Conservation (phyloP, 371 early-diverging fungal genomes). For the Zychaea mexicana region DNA sequence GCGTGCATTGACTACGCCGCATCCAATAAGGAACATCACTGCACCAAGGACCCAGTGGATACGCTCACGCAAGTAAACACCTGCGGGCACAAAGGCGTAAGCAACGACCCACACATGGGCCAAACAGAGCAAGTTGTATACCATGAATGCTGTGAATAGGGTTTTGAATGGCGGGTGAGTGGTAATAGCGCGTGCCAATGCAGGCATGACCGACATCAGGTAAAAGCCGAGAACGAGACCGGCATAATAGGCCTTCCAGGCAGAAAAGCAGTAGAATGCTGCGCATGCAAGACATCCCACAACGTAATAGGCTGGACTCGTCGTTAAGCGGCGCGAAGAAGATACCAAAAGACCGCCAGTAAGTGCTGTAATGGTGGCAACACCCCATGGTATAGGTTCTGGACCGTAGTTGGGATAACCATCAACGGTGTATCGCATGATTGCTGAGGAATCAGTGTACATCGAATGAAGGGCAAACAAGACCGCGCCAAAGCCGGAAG, state of each 20-base stretch:
- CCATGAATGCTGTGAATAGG: conserved; percentile 58
- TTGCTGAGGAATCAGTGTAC: conserved; percentile 74
- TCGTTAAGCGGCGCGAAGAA: conserved; percentile 57
- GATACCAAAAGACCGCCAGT: conserved; percentile 59
- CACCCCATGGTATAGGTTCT: conserved; percentile 77
- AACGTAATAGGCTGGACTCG: conserved; percentile 61
- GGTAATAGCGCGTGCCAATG: conserved; percentile 57
- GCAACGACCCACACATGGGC: conserved; percentile 84
- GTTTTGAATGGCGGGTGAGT: conserved; percentile 72
- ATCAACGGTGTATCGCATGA: conserved; percentile 76
- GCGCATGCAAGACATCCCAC: conserved; percentile 58
- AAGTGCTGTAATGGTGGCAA: conserved; percentile 64
- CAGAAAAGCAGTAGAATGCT: conserved; percentile 57
- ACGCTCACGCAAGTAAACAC: conserved; percentile 73
- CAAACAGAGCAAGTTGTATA: conserved; percentile 70
- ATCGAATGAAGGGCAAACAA: conserved; percentile 76
- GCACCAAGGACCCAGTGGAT: conserved; percentile 68
- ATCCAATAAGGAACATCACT: conserved; percentile 52
- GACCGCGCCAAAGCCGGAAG: conserved; percentile 67
- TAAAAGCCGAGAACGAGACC: conserved; percentile 70
- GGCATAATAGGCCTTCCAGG: conserved; percentile 67
- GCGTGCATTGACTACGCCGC: conserved; percentile 52
- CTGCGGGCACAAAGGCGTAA: conserved; percentile 84
- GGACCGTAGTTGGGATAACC: conserved; percentile 82
- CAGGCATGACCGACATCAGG: conserved; percentile 62